Evolutionary conservation across 1,284 basidiomycete genomes (phyloP).

Genomic region (Leccinum subrobustum): DNA sequence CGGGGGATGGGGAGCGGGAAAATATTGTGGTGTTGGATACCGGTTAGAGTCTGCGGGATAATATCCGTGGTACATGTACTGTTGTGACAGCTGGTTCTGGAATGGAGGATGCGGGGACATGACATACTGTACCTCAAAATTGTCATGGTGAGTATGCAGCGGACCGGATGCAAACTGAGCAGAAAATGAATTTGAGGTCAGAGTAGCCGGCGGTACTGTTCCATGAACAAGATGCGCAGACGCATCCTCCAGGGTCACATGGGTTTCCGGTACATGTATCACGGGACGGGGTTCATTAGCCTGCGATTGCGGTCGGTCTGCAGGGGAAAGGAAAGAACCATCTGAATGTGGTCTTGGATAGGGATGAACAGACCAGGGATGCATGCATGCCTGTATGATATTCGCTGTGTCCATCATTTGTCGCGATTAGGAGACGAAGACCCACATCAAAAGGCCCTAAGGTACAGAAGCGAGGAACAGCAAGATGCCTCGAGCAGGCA

Average conservation of each 20-base stretch:
- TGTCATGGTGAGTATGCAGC: constrained; percentile 36
- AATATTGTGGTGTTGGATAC: constrained; percentile 37
- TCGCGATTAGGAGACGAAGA: constrained; percentile 1
- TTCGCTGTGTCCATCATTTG: neutral
- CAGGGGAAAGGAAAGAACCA: neutral
- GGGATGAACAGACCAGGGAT: neutral
- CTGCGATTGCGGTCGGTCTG: constrained; percentile 3
- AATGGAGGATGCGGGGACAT: constrained; percentile 42
- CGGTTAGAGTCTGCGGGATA: constrained; percentile 32
- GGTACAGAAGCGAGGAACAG: neutral
- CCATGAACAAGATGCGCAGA: neutral
- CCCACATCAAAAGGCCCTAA: neutral
- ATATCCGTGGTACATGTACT: constrained; percentile 39
- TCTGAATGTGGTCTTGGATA: neutral
- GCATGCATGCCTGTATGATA: neutral
- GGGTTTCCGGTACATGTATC: neutral
- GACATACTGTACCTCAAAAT: constrained; percentile 48
- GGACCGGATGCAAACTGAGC: constrained; percentile 15
- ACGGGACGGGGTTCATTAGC: neutral
- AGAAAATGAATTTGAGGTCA: neutral
- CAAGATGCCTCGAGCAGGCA: neutral
- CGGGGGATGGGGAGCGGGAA: constrained; percentile 29
- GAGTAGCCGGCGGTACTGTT: constrained; percentile 1
- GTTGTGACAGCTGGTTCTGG: constrained; percentile 37
- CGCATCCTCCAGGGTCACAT: neutral